Percentiles rank a stretch among this genome's conserved stretches.
Conservation (phyloP, 192 early-diverging fungal species). For the Thoreauomyces humboldtii region DNA sequence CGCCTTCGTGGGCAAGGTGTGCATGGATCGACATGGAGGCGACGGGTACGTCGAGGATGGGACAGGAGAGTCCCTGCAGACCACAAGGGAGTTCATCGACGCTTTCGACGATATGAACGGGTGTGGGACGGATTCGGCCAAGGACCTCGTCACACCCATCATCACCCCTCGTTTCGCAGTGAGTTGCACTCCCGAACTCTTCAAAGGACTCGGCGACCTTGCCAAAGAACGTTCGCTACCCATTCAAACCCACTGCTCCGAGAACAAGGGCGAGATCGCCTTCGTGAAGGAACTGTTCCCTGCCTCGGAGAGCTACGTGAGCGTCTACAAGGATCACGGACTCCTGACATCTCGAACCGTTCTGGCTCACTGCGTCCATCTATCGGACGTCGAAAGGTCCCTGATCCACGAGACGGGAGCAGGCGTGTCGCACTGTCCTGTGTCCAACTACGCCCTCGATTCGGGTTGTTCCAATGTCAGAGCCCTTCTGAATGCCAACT, state of each 20-base stretch:
- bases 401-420: conserved; percentile 62
- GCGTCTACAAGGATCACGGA: conserved; percentile 71
- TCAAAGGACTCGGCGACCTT: conserved; percentile 68
- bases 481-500: conserved; percentile 62
- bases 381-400: conserved; percentile 67
- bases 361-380: conserved; percentile 93
- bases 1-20: conserved; percentile 91
- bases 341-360: conserved; percentile 74
- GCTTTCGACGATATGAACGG: conserved; percentile 21
- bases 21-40: conserved; percentile 90
- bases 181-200: conserved; percentile 67
- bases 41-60: conserved; percentile 72
- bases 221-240: conserved; percentile 66
- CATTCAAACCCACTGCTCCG: conserved; percentile 90
- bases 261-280: conserved; percentile 74
- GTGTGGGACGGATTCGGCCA: too few relatives aligned
- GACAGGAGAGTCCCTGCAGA: conserved; percentile 61
- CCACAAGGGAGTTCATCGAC: conserved; percentile 52
- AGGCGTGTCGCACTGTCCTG: conserved; percentile 89
- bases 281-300: conserved; percentile 79
- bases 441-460: conserved; percentile 82
- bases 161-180: conserved; percentile 95
- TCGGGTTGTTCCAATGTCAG: conserved; percentile 81
- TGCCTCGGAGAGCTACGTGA: conserved; percentile 61
- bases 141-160: conserved; percentile 57